phyloP scores from a whole-genome alignment of 768 basidiomycete species.

The Suillus spraguei region DNA sequence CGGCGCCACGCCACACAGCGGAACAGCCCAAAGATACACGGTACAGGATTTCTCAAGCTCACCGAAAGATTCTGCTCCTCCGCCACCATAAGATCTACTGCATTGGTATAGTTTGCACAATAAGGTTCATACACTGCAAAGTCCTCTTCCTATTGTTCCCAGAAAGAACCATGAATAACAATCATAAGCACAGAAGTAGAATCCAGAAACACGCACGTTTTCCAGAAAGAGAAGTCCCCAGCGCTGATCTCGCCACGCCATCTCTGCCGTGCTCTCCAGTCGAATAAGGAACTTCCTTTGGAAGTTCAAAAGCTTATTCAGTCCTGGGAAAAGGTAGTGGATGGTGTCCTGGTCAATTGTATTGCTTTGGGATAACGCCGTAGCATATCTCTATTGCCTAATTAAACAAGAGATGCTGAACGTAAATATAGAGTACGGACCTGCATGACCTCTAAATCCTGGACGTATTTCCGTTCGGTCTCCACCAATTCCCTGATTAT shows the following conservation, averaged over 20 bases:
- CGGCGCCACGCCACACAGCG: constrained; percentile 30
- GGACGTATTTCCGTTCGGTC: constrained; percentile 95
- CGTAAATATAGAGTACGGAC: constrained; percentile 44
- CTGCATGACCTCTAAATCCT: constrained; percentile 96
- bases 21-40: constrained; percentile 2
- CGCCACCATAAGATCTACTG: constrained; percentile 80
- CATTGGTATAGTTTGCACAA: constrained; percentile 92
- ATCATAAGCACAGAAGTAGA: constrained; percentile 25
- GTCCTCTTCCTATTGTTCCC: constrained; percentile 86
- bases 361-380: constrained; percentile 77
- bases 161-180: constrained; percentile 14
- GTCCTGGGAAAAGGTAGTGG: constrained; percentile 92
- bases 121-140: constrained; percentile 97
- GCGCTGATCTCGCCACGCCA: constrained; percentile 80
- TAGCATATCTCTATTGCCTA: constrained; percentile 78
- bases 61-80: constrained; percentile 88
- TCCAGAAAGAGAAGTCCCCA: constrained; percentile 89
- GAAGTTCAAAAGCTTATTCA: constrained; percentile 95
- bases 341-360: constrained; percentile 94
- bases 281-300: constrained; percentile 93
- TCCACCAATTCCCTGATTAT: constrained; percentile 89
- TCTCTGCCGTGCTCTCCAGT: constrained; percentile 82
- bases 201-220: constrained; percentile 59
- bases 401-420: constrained; percentile 19
- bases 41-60: constrained; percentile 36